Evolutionary conservation across 306 rosid genomes (phyloP).

Genomic region (Prunus fruticosa): DNA sequence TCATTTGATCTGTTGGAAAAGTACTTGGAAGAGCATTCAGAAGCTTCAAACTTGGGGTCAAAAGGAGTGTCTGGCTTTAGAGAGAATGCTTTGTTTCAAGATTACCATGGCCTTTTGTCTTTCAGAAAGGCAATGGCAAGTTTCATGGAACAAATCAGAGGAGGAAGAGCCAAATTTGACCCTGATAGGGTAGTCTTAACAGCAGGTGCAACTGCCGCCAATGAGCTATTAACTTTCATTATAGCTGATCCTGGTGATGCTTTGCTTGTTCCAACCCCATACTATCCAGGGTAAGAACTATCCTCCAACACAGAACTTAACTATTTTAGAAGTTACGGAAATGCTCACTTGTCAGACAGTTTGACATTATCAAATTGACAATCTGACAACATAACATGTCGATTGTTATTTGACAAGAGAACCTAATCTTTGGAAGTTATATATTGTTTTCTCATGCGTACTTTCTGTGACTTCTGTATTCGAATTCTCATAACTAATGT

Average conservation of each 20-base stretch:
- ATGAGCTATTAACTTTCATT: constrained; percentile 84
- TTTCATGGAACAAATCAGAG: constrained; percentile 85
- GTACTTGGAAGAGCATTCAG: constrained; percentile 59
- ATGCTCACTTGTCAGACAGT: neutral
- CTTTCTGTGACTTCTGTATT: neutral
- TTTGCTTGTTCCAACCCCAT: constrained; percentile 86
- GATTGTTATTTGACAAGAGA: neutral
- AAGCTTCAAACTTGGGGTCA: constrained; percentile 45
- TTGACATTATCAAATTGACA: neutral
- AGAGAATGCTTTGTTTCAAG: constrained; percentile 93
- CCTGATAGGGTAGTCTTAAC: constrained; percentile 71
- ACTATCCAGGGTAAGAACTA: constrained; percentile 79
- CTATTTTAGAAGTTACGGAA: neutral
- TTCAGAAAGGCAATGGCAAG: constrained; percentile 90
- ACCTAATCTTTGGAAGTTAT: neutral
- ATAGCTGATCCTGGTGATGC: constrained; percentile 90
- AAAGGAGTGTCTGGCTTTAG: constrained; percentile 43
- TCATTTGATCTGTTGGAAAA: constrained; percentile 85
- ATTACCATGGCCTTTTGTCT: constrained; percentile 76
- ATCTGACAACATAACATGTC: neutral
- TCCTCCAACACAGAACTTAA: neutral
- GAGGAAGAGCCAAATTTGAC: constrained; percentile 66
- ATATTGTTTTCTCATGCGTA: neutral
- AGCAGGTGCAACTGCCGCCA: constrained; percentile 98
- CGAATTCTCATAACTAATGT: neutral